phyloP scores from a whole-genome alignment of 176 grass and related monocot species.

The bread wheat (Triticum aestivum) region IWGSC_CS_RefSeq_v2.1 NC_057806.1:620832473-620832972 shows the following conservation, averaged over 20 bases:
- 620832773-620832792: not conserved
- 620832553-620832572: not conserved
- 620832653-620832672: not conserved
- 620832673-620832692: too few relatives aligned
- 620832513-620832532: not conserved
- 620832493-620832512: not conserved
- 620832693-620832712: too few relatives aligned
- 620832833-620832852: not conserved
- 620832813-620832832: not conserved
- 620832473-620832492: slow-evolving; percentile 18
- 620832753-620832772: not conserved
- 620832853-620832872: not conserved
- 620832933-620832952: not conserved
- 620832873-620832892: not conserved
- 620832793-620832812: not conserved
- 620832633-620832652: not conserved
- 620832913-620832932: not conserved
- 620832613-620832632: too few relatives aligned
- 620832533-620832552: not conserved
- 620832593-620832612: not conserved
- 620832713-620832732: too few relatives aligned
- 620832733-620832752: not conserved
- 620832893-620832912: not conserved
- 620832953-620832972: not conserved
- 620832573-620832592: not conserved